These are phyloP conservation scores for Phytophthora sansomeana DNA, from an alignment of 352 stramenopile species.

Conservation along the genomic window DNA sequence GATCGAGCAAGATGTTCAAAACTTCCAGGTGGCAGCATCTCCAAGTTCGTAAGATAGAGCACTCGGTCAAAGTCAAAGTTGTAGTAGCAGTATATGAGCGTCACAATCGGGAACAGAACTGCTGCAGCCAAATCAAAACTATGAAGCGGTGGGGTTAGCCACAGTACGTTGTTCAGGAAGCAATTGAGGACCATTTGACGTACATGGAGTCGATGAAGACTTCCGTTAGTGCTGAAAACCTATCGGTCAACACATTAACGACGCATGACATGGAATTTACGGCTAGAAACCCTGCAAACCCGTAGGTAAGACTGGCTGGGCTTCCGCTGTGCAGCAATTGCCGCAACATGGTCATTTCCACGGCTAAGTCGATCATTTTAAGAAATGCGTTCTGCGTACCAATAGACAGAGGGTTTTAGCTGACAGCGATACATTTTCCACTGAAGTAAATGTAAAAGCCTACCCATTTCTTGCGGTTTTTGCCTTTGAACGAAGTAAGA, in stretches of 20 bases:
- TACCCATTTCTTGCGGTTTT: slow-evolving; percentile 39
- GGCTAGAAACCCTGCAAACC: slow-evolving; percentile 19
- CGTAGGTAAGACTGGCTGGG: too few relatives aligned
- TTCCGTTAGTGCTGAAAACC: slow-evolving; percentile 32
- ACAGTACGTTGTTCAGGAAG: too few relatives aligned
- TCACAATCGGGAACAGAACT: slow-evolving; percentile 33
- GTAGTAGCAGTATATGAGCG: slow-evolving; percentile 32
- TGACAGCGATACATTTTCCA: too few relatives aligned
- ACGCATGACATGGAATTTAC: slow-evolving; percentile 32
- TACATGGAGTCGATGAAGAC: slow-evolving; percentile 41
- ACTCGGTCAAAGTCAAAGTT: slow-evolving; percentile 38
- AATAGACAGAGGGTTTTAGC: too few relatives aligned
- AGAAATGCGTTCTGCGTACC: slow-evolving; percentile 34
- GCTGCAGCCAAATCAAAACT: slow-evolving; percentile 42
- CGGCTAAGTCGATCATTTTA: slow-evolving; percentile 25
- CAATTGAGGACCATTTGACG: not conserved
- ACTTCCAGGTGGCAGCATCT: slow-evolving; percentile 26
- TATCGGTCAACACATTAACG: slow-evolving; percentile 20
- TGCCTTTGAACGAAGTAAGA: slow-evolving; percentile 25
- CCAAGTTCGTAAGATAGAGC: slow-evolving; percentile 26
- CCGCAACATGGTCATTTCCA: slow-evolving; percentile 23
- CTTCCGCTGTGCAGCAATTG: too few relatives aligned
- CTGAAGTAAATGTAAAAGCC: too few relatives aligned
- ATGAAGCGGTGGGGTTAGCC: too few relatives aligned
- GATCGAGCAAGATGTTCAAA: slow-evolving; percentile 40